These are phyloP conservation scores for Coemansia sp. DNA, from an alignment of 192 early-diverging fungal genomes.

Conservation along the genomic window DNA sequence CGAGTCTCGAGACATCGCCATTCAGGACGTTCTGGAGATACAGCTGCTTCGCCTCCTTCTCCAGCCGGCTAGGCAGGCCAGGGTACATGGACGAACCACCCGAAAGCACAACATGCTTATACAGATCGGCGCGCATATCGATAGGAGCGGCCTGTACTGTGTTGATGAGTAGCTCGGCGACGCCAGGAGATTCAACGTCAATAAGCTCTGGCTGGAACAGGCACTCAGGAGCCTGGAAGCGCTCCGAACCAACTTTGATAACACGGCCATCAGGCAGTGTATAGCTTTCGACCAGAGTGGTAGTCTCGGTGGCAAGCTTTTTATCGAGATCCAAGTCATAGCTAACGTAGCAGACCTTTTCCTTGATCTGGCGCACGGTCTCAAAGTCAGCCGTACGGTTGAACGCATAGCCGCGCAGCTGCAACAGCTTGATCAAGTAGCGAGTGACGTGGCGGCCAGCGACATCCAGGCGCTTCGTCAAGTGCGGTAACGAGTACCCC, in stretches of 20 bases:
- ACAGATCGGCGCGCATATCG: slow-evolving; percentile 92
- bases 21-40: slow-evolving; percentile 87
- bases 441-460: slow-evolving; percentile 95
- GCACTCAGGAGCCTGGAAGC: slow-evolving; percentile 98
- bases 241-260: slow-evolving; percentile 97
- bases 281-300: slow-evolving; percentile 93
- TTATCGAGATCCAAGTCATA: slow-evolving; percentile 93
- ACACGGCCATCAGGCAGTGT: slow-evolving; percentile 97
- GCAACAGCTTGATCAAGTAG: slow-evolving; percentile 94
- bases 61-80: slow-evolving; percentile 91
- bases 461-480: slow-evolving; percentile 88
- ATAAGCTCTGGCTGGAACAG: slow-evolving; percentile 98
- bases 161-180: slow-evolving; percentile 94
- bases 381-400: slow-evolving; percentile 98
- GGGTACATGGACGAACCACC: slow-evolving; percentile 99
- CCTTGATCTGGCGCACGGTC: slow-evolving; percentile 96
- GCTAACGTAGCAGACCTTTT: slow-evolving; percentile 97
- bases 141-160: slow-evolving; percentile 86
- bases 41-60: slow-evolving; percentile 97
- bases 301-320: slow-evolving; percentile 95
- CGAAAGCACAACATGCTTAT: slow-evolving; percentile 97
- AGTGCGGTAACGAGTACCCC: slow-evolving; percentile 87
- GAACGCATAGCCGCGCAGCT: slow-evolving; percentile 92
- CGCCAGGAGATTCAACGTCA: slow-evolving; percentile 88
- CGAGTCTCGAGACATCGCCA: slow-evolving; percentile 77